Base-by-base conservation (phyloP, 1,284 basidiomycete species). In the Phlebopus sp. region DNA sequence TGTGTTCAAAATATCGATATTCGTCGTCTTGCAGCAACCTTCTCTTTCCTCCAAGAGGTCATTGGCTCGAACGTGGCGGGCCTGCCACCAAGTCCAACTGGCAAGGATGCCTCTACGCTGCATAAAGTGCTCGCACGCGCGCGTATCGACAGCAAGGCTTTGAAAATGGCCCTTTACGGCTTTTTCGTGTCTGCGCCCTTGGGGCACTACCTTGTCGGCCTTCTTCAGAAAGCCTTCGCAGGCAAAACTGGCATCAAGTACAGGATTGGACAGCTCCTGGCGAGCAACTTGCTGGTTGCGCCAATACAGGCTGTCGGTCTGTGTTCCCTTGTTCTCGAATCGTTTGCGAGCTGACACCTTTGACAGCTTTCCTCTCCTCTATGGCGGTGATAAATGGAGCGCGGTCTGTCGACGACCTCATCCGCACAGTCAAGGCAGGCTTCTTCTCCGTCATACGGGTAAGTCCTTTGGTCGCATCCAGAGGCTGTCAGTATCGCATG, bases 371-470 rank as follows among this genome's bases (percentile, higher is more conserved):
- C 66, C 74, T 94, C 42, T 73, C 83, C 0, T 90, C 82, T 39
- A 88, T 92, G 82, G 89, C 91, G 5, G 69, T 93, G 42, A 92
- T 96, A 56, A 88, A 86, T 56, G 92, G 92, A 36, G 89, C 88
- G 11, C 80, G 77, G 56, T 80, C 83, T 2, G 56, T 78, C 7
- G 77, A 82, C 32, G 84, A 86, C 31, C 74, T 94, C 46, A 59
- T 79, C 42, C 80, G 78, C 56, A 87, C 88, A 0, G 79, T 94
- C 47, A 85, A 82, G 64, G 77, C 72, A 30, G 86, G 87, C 27
- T 90, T 92, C 74, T 77, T 85, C 66, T 69, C 79, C 25, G 86
- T 92, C 49, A 78, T 95, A 55, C 73, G 79, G 67, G 88, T 90
- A 57, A 42, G 76, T 55, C 43, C 17, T 34, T 42, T 43, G 11